phyloP scores from a whole-genome alignment of 2,329 filamentous ascomycete species.

The Dothidotthia symphoricarpi region DNA sequence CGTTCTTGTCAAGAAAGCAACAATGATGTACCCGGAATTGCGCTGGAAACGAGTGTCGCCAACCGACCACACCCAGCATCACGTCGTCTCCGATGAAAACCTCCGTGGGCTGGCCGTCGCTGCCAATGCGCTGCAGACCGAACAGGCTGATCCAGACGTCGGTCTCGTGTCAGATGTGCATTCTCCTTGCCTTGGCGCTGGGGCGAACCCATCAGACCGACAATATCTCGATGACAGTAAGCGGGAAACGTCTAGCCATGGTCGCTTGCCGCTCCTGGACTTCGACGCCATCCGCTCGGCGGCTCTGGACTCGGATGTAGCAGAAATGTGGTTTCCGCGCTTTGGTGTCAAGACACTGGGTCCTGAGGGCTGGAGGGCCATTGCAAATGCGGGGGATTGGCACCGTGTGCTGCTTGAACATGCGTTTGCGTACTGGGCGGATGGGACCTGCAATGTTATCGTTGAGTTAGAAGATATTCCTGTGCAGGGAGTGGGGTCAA shows the following conservation, averaged over 20 bases:
- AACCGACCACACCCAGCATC: too few species aligned
- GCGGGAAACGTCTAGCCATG: too few species aligned
- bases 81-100: constrained; percentile 11
- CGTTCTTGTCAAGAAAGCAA: constrained; percentile 12
- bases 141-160: constrained; percentile 2
- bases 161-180: too few species aligned
- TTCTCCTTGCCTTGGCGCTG: too few species aligned
- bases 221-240: too few species aligned
- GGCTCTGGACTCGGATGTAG: too few species aligned
- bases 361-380: constrained; percentile 20
- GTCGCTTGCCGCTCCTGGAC: too few species aligned
- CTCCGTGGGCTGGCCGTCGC: constrained; percentile 35
- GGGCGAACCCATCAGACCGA: too few species aligned
- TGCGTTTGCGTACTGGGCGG: constrained; percentile 32
- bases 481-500: not conserved
- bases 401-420: constrained; percentile 25
- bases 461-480: constrained; percentile 20
- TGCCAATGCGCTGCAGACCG: constrained; percentile 28
- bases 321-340: constrained; percentile 11
- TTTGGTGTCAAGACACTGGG: constrained; percentile 27
- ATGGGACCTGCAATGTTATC: constrained; percentile 32
- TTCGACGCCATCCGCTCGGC: too few species aligned
- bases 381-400: constrained; percentile 28
- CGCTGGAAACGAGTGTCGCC: not conserved
- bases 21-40: constrained; percentile 15